Evolutionary conservation across 257 asterid species (phyloP).

Genomic region (Primulina eburnea): DNA sequence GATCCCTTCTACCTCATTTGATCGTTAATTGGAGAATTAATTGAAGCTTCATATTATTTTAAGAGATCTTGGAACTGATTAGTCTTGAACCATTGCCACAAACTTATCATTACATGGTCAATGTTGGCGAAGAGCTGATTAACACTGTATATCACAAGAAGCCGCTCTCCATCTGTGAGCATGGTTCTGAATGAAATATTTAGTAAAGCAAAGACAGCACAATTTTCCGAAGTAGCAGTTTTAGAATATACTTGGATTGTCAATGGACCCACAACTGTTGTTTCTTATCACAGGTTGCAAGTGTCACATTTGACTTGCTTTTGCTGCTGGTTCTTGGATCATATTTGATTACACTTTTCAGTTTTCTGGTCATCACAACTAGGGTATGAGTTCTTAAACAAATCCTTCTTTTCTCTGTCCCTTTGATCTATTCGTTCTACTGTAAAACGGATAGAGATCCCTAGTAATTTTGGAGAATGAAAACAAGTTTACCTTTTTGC

Average conservation of each 20-base stretch:
- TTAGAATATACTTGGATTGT: not conserved
- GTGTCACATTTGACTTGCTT: slow-evolving; percentile 89
- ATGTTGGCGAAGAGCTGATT: not conserved
- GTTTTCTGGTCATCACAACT: slow-evolving; percentile 74
- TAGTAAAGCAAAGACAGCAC: not conserved
- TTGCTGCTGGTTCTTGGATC: slow-evolving; percentile 82
- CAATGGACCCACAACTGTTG: not conserved
- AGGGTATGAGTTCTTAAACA: slow-evolving; percentile 48
- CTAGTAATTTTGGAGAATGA: not conserved
- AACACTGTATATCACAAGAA: not conserved
- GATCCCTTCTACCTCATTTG: not conserved
- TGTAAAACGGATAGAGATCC: not conserved
- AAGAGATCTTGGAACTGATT: not conserved
- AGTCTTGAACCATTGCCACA: not conserved
- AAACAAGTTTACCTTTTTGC: slow-evolving; percentile 1
- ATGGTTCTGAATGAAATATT: not conserved
- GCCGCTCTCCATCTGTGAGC: not conserved
- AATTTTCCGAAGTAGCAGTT: not conserved
- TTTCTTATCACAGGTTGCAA: slow-evolving; percentile 63
- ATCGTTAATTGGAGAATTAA: not conserved
- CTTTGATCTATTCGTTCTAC: not conserved
- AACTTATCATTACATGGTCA: slow-evolving; percentile 1
- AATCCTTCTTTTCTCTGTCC: not conserved
- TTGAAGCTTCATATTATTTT: not conserved
- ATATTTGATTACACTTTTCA: slow-evolving; percentile 75